Evolutionary conservation across 768 basidiomycete species (phyloP).

Genomic region (Boletus subcaerulescens): DNA sequence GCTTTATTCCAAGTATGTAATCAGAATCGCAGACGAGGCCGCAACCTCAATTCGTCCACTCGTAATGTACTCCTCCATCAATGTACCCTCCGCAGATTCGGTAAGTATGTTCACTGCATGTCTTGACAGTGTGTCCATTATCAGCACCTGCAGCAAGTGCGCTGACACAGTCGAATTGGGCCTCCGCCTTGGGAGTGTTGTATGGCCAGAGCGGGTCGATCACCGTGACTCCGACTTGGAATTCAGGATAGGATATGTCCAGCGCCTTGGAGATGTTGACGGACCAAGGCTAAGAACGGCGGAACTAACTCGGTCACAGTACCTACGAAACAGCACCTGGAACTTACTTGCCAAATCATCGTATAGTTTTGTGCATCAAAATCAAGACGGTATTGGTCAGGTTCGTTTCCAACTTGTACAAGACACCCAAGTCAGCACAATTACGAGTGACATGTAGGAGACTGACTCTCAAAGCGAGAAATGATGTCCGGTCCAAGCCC

Average conservation of each 20-base stretch:
- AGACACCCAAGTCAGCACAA: not conserved
- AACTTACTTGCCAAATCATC: slow-evolving; percentile 41
- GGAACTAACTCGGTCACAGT: not conserved
- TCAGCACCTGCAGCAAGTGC: slow-evolving; percentile 47
- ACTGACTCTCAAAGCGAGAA: slow-evolving; percentile 44
- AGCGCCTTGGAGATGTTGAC: slow-evolving; percentile 45
- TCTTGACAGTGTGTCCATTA: slow-evolving; percentile 38
- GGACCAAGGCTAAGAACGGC: slow-evolving; percentile 41
- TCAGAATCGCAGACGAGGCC: slow-evolving; percentile 39
- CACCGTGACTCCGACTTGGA: slow-evolving; percentile 49
- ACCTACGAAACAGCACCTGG: not conserved
- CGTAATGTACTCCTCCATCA: slow-evolving; percentile 38
- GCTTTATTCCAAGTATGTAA: slow-evolving; percentile 12
- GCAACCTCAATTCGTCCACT: slow-evolving; percentile 34
- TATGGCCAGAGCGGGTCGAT: slow-evolving; percentile 54
- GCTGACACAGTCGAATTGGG: slow-evolving; percentile 45
- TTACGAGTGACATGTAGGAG: not conserved
- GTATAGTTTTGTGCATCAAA: slow-evolving; percentile 46
- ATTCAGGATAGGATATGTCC: slow-evolving; percentile 37
- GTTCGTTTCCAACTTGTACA: slow-evolving; percentile 48
- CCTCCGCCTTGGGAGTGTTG: slow-evolving; percentile 35
- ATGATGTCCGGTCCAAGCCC: slow-evolving; percentile 38
- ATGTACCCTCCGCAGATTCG: slow-evolving; percentile 38
- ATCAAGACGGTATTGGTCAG: slow-evolving; percentile 43
- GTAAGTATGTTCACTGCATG: slow-evolving; percentile 50